Evolutionary conservation across 768 basidiomycete genomes (phyloP).

Genomic region (Boletellus ananas): DNA sequence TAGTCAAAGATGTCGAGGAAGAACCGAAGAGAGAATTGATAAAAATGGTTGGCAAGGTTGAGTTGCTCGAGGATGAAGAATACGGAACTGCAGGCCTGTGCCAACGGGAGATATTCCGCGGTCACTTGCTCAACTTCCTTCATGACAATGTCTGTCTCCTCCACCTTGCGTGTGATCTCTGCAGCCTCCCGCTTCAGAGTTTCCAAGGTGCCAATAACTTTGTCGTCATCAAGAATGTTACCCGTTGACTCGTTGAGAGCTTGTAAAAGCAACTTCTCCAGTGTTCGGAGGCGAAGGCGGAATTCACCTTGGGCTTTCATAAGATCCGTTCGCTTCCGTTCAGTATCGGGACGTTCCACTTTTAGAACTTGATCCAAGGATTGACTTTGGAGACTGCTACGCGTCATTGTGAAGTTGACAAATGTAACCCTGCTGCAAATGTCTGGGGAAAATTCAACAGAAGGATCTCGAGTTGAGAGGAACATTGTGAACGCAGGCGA

Average conservation of each 20-base stretch:
- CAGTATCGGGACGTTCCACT: constrained; percentile 94
- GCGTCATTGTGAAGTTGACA: constrained; percentile 98
- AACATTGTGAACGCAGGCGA: constrained; percentile 99
- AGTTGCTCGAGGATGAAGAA: constrained; percentile 98
- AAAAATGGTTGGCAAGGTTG: constrained; percentile 93
- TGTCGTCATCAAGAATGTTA: constrained; percentile 98
- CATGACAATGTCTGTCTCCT: constrained; percentile 96
- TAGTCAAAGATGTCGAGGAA: constrained; percentile 99
- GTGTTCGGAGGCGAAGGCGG: constrained; percentile 82
- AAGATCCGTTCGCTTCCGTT: constrained; percentile 90
- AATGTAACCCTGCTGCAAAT: constrained; percentile 97
- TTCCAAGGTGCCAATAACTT: constrained; percentile 94
- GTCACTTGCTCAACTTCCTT: constrained; percentile 95
- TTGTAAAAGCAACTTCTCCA: constrained; percentile 90
- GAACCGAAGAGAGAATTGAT: constrained; percentile 95
- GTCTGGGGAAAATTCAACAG: constrained; percentile 96
- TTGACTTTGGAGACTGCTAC: constrained; percentile 97
- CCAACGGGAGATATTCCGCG: constrained; percentile 88
- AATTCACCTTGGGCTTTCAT: constrained; percentile 99
- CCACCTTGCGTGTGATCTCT: constrained; percentile 92
- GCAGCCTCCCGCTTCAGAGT: constrained; percentile 95
- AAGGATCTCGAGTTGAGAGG: constrained; percentile 94
- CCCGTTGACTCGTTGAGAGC: constrained; percentile 96
- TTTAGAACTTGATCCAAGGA: constrained; percentile 96
- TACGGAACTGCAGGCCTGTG: constrained; percentile 92